These are phyloP conservation scores for Xylaria sp. DNA, from an alignment of 2,329 filamentous ascomycete genomes.

Conservation along the genomic window DNA sequence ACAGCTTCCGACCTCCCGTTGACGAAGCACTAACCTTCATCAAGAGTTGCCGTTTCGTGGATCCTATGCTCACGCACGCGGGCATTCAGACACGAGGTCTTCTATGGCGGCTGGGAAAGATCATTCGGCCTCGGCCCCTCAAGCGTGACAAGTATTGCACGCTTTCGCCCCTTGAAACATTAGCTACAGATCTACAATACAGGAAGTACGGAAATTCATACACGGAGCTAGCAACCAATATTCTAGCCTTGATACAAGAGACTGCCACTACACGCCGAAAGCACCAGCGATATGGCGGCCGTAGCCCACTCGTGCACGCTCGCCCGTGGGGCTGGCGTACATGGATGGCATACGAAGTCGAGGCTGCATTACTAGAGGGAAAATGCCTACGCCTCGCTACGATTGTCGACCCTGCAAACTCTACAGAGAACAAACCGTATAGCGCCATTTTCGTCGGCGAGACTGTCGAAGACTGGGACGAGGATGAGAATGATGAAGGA, in stretches of 20 bases:
- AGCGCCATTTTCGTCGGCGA: conserved; percentile 45
- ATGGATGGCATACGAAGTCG: conserved; percentile 45
- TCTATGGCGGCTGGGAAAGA: conserved; percentile 45
- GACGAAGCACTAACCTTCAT: conserved; percentile 47
- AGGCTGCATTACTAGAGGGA: conserved; percentile 43
- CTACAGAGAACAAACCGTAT: conserved; percentile 28
- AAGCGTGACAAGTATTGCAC: conserved; percentile 41
- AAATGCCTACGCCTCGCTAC: conserved; percentile 44
- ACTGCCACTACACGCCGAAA: conserved; percentile 20
- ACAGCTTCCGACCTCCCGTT: conserved; percentile 44
- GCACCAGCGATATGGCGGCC: conserved; percentile 27
- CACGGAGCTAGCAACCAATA: conserved; percentile 39
- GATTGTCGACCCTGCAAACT: conserved; percentile 38
- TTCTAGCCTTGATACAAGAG: conserved; percentile 35
- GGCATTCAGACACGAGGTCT: conserved; percentile 43
- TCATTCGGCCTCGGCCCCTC: conserved; percentile 44
- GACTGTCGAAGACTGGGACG: conserved; percentile 36
- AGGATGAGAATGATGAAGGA: conserved; percentile 23
- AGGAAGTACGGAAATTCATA: conserved; percentile 38
- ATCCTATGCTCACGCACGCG: conserved; percentile 41
- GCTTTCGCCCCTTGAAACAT: conserved; percentile 38
- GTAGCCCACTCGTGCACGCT: conserved; percentile 20
- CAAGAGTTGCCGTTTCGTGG: conserved; percentile 46
- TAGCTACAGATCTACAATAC: conserved; percentile 45
- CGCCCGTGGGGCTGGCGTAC: conserved; percentile 40